Conservation (phyloP, 306 rosid species). For the Castanea mollissima region DNA sequence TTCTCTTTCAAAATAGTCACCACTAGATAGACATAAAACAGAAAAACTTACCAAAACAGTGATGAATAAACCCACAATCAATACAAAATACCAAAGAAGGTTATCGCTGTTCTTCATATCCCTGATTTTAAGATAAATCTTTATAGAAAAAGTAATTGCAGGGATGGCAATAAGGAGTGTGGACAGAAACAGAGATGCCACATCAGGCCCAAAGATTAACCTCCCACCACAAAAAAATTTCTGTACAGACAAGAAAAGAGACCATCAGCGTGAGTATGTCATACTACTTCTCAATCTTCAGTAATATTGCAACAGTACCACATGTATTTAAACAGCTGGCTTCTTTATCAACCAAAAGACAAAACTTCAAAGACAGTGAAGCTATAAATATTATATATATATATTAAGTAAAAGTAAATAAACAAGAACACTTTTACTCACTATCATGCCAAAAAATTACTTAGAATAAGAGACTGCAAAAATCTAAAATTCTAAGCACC, state of each 20-base stretch:
- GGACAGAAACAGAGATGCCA: slow-evolving; percentile 69
- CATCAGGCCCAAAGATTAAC: slow-evolving; percentile 92
- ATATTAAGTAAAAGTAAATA: neutral
- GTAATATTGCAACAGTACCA: slow-evolving; percentile 1
- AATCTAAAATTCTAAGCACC: neutral
- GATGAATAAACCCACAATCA: slow-evolving; percentile 49
- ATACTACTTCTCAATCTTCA: slow-evolving; percentile 6
- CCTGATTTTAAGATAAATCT: slow-evolving; percentile 40
- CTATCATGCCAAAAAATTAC: neutral
- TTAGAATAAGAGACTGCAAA: neutral
- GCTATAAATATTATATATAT: neutral
- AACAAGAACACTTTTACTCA: neutral
- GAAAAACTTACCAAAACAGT: slow-evolving; percentile 63
- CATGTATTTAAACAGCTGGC: neutral
- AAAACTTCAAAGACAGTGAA: neutral
- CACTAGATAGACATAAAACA: neutral
- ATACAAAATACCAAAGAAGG: slow-evolving; percentile 47
- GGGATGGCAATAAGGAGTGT: slow-evolving; percentile 65
- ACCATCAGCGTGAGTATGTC: slow-evolving; percentile 28
- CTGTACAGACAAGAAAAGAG: slow-evolving; percentile 44
- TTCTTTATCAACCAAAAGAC: neutral
- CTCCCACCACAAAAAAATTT: slow-evolving; percentile 87
- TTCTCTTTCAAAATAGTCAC: neutral
- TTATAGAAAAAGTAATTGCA: slow-evolving; percentile 67
- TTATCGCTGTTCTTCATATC: neutral